A percentile compares a stretch with the other conserved stretches of the same genome.
Evolutionary conservation across 2,329 filamentous ascomycete genomes (phyloP).

Genomic region (Graphiopsis chlorocephala): DNA sequence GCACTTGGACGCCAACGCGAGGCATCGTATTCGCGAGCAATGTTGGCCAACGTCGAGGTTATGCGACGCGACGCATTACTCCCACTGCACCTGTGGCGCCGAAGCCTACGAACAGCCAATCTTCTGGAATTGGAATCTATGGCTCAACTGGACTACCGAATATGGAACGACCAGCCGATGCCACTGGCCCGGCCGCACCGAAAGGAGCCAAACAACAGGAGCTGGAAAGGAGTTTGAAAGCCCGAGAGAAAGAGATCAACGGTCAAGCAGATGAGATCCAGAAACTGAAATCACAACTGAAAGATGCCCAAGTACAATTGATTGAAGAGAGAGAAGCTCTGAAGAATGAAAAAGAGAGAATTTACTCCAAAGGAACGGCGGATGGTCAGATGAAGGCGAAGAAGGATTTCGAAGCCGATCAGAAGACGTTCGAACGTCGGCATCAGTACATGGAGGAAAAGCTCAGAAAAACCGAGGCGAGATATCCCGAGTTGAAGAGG

Average conservation of each 20-base stretch:
- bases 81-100: not conserved
- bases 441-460: not conserved
- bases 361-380: not conserved
- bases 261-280: not conserved
- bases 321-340: not conserved
- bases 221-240: not conserved
- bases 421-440: not conserved
- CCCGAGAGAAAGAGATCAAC: not conserved
- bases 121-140: not conserved
- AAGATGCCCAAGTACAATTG: not conserved
- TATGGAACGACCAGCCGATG: not conserved
- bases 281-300: not conserved
- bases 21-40: constrained; percentile 5
- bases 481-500: not conserved
- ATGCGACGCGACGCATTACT: constrained; percentile 5
- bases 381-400: not conserved
- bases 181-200: not conserved
- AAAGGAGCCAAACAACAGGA: constrained; percentile 3
- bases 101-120: not conserved
- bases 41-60: not conserved
- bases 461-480: not conserved
- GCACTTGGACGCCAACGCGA: constrained; percentile 3
- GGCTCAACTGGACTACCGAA: not conserved
- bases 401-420: not conserved
- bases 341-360: not conserved